Evolutionary conservation across 371 early-diverging fungal genomes (phyloP), one percentile per base, ranked within the genome.

Genomic region (Mortierella sp.): DNA sequence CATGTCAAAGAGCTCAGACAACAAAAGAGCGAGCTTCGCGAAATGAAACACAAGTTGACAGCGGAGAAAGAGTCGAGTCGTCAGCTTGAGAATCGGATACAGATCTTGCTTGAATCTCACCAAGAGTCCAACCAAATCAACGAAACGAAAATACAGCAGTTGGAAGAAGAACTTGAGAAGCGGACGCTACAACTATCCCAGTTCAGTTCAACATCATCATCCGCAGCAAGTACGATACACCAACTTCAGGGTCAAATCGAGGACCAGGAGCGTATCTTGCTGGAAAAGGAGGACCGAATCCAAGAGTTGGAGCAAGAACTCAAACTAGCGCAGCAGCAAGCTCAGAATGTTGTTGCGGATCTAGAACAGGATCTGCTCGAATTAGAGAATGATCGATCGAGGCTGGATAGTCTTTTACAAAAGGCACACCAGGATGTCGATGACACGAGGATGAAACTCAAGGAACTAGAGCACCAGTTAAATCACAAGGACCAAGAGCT

Each of bases 261-360:
- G n/a, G 75, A 75, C 0, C 80, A 79, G 16, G 68, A 79, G 11
- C 67, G 66, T 6, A 54, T 57, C 16, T 20, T 78, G 58, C 8
- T 52, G 54, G 73, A 78, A 39, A 70, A 70, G 49, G 74, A 78
- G 18, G 66, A 60, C 18, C 63, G 72, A 20, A 68, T 75, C 28
- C 72, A 72, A 22, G 58, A 64, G 14, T 22, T 79, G 32, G 80
- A 75, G 51, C 68, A 79, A 32, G 80, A 75, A 52, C 72, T 67
- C 39, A 51, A 67, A 28, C 43, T 52, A 20, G 72, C 61, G 1
- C 75, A 68, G 26, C 64, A 74, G 51, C 62, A 75, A 28, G 75
- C 63, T 8, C 72, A 74, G 22, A 75, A 49, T 9, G 68, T 62
- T 3, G 64, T 79, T 1, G 67, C 68, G 5, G 75, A 79, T 49